Evolutionary conservation across 2,329 filamentous ascomycete species (phyloP).

Genomic region (Colletotrichum lupini): DNA sequence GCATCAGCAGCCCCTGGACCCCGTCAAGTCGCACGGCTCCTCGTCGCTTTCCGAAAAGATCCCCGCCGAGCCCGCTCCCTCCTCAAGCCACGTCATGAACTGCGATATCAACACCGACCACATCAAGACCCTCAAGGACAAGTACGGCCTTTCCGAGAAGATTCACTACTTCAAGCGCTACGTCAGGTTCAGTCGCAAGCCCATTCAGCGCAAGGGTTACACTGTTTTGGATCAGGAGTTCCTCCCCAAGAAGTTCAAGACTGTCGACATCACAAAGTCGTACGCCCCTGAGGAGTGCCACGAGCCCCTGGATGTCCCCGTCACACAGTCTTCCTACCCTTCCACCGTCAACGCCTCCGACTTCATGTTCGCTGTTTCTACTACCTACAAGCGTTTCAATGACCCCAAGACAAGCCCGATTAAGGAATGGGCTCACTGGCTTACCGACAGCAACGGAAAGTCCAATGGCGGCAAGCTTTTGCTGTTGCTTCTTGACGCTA

Average conservation of each 20-base stretch:
- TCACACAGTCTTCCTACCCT: conserved; percentile 62
- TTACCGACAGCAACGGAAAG: conserved; percentile 65
- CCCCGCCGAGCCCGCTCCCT: conserved; percentile 39
- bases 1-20: conserved; percentile 42
- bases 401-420: conserved; percentile 63
- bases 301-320: conserved; percentile 61
- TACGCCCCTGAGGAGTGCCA: conserved; percentile 56
- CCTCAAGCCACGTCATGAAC: conserved; percentile 52
- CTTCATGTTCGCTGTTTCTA: conserved; percentile 70
- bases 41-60: conserved; percentile 43
- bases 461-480: conserved; percentile 69
- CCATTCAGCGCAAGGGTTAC: conserved; percentile 61
- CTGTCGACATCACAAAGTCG: conserved; percentile 57
- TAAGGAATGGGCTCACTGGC: conserved; percentile 70
- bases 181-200: conserved; percentile 61
- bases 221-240: conserved; percentile 62
- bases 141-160: conserved; percentile 59
- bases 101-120: conserved; percentile 61
- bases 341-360: conserved; percentile 64
- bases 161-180: conserved; percentile 69
- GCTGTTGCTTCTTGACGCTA: conserved; percentile 64
- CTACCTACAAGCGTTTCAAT: conserved; percentile 65
- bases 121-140: conserved; percentile 56
- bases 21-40: conserved; percentile 28
- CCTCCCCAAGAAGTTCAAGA: conserved; percentile 57